Conservation (phyloP, 441 rosid genomes). For the Erodium texanum region DNA sequence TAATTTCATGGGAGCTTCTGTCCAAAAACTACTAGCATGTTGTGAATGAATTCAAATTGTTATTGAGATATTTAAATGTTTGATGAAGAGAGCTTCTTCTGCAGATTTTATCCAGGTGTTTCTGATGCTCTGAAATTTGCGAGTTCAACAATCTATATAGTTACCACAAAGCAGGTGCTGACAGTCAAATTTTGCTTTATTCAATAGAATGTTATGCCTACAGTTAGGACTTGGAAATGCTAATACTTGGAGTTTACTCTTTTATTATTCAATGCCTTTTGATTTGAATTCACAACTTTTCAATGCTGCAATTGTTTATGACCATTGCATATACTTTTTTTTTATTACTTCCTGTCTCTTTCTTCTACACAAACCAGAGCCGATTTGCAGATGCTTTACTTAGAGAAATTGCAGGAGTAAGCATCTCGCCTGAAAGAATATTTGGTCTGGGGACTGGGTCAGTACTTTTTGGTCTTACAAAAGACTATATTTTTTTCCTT, state of each 20-base stretch:
- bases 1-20: neutral
- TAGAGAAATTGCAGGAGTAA: conserved; percentile 63
- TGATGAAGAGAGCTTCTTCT: conserved; percentile 17
- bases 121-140: conserved; percentile 79
- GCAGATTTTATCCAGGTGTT: conserved; percentile 86
- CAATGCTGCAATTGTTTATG: neutral
- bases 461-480: conserved; percentile 23
- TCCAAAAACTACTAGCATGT: neutral
- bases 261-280: neutral
- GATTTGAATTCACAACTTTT: neutral
- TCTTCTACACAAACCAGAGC: conserved; percentile 31
- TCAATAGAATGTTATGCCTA: neutral
- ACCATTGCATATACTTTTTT: neutral
- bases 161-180: conserved; percentile 77
- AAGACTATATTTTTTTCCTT: conserved; percentile 1
- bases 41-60: neutral
- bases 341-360: neutral
- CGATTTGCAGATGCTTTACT: conserved; percentile 75
- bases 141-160: conserved; percentile 70
- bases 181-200: conserved; percentile 9
- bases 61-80: neutral
- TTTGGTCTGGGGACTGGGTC: conserved; percentile 83
- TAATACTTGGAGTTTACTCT: neutral
- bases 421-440: conserved; percentile 65
- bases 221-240: conserved; percentile 6